A percentile compares a stretch with the other conserved stretches of the same genome.
These are phyloP conservation scores for Capillidium heterosporum DNA, from an alignment of 371 early-diverging fungal species.

Conservation along the genomic window DNA sequence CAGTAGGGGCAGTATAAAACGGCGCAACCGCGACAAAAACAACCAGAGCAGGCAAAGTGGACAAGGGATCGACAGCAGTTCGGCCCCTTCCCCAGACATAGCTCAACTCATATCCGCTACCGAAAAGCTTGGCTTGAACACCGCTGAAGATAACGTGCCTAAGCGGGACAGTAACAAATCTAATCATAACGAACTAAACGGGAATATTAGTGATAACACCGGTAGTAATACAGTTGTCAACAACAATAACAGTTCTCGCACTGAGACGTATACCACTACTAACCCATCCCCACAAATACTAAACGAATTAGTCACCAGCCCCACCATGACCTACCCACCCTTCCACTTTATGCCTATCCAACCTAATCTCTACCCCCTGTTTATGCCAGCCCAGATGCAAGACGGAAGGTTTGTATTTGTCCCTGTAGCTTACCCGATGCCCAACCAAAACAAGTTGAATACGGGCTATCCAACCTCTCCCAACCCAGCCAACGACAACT, in stretches of 20 bases:
- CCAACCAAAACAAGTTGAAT: no score
- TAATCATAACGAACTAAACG: background rate
- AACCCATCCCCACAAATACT: background rate
- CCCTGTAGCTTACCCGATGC: conserved; percentile 1
- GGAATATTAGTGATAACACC: background rate
- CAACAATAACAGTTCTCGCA: background rate
- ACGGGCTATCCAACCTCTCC: background rate
- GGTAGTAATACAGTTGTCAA: background rate
- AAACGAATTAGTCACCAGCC: background rate
- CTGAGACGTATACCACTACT: background rate
- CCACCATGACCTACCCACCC: background rate
- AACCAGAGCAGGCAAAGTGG: background rate
- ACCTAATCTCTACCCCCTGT: conserved; percentile 1
- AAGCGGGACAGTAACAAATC: no score
- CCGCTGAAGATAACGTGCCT: background rate
- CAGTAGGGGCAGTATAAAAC: background rate
- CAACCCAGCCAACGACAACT: background rate
- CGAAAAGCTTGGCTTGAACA: background rate
- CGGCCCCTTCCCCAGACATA: background rate
- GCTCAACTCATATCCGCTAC: background rate
- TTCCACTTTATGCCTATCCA: conserved; percentile 3
- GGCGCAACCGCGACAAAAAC: background rate
- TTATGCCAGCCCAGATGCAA: conserved; percentile 5
- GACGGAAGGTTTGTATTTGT: conserved; percentile 4
- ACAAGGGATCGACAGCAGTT: background rate